Conservation (phyloP, 2,329 filamentous ascomycete genomes). For the Fusarium stilboides region DNA sequence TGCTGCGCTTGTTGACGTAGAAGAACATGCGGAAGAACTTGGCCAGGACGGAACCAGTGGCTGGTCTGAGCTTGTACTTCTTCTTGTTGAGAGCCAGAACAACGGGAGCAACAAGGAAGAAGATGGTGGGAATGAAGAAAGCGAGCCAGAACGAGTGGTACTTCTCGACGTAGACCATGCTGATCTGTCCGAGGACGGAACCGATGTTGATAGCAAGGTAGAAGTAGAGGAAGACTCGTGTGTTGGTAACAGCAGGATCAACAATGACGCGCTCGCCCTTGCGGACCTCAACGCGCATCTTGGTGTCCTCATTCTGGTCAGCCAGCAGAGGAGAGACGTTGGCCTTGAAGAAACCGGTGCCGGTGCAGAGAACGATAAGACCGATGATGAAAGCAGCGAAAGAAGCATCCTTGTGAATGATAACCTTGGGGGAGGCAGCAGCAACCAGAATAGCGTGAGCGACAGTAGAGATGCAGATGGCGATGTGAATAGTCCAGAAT, state of each 20-base stretch:
- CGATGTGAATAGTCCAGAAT: conserved; percentile 80
- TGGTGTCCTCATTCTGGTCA: conserved; percentile 76
- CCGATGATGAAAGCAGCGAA: conserved; percentile 80
- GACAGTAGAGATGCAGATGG: conserved; percentile 75
- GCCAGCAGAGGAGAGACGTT: conserved; percentile 82
- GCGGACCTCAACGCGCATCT: conserved; percentile 69
- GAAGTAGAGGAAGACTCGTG: conserved; percentile 77
- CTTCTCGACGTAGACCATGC: conserved; percentile 81
- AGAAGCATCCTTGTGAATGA: conserved; percentile 69
- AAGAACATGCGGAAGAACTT: conserved; percentile 75
- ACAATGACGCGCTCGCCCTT: conserved; percentile 78
- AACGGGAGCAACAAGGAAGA: conserved; percentile 75
- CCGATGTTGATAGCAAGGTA: conserved; percentile 75
- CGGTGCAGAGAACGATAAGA: conserved; percentile 68
- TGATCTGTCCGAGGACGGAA: conserved; percentile 69
- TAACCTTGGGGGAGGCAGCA: conserved; percentile 74
- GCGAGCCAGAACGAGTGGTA: conserved; percentile 83
- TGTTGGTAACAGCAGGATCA: conserved; percentile 77
- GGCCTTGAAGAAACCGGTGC: conserved; percentile 86
- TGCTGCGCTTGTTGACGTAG: conserved; percentile 74
- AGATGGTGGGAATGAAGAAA: conserved; percentile 75
- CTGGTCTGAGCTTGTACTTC: conserved; percentile 73
- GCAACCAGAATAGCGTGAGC: conserved; percentile 78
- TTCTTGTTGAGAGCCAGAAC: conserved; percentile 74
- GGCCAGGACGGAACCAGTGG: conserved; percentile 79